Evolutionary conservation across 768 basidiomycete species (phyloP).

Genomic region (Collybia sp.): DNA sequence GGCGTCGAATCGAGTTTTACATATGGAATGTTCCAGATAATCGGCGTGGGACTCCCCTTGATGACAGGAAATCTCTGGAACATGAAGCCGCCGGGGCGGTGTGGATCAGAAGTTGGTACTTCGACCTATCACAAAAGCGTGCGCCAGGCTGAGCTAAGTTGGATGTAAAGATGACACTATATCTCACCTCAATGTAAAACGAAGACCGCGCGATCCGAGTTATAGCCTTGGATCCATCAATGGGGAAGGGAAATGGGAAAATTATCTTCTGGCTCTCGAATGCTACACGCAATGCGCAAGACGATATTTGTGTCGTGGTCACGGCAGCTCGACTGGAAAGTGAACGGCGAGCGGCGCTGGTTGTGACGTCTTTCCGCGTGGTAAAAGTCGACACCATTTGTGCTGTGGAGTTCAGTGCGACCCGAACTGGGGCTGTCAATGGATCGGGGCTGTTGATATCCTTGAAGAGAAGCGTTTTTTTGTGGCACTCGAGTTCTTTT

Average conservation of each 20-base stretch:
- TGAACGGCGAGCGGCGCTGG: conserved; percentile 10
- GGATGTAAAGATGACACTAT: not conserved
- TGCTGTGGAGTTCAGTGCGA: not conserved
- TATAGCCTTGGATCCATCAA: conserved; percentile 29
- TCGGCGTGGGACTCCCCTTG: conserved; percentile 1
- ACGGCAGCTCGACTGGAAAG: conserved; percentile 17
- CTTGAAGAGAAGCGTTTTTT: not conserved
- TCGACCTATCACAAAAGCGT: conserved; percentile 11
- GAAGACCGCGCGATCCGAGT: conserved; percentile 52
- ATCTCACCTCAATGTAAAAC: conserved; percentile 39
- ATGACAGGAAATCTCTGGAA: conserved; percentile 22
- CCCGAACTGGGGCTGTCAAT: not conserved
- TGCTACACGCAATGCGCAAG: conserved; percentile 24
- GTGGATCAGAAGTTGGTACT: conserved; percentile 9
- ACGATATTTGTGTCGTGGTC: conserved; percentile 19
- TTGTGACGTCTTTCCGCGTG: conserved; percentile 14
- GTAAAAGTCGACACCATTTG: conserved; percentile 11
- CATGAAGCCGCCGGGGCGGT: conserved; percentile 1
- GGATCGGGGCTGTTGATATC: not conserved
- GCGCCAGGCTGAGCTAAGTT: not conserved
- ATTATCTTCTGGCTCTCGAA: conserved; percentile 18
- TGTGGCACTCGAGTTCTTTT: conserved; percentile 7
- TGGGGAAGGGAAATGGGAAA: conserved; percentile 39
- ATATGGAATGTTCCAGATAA: conserved; percentile 27
- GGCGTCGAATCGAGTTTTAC: conserved; percentile 23